A percentile compares a stretch with the other conserved stretches of the same genome.
These are phyloP conservation scores for Psilocybe cyanescens DNA, from an alignment of 768 basidiomycete genomes.

Conservation along the genomic window DNA sequence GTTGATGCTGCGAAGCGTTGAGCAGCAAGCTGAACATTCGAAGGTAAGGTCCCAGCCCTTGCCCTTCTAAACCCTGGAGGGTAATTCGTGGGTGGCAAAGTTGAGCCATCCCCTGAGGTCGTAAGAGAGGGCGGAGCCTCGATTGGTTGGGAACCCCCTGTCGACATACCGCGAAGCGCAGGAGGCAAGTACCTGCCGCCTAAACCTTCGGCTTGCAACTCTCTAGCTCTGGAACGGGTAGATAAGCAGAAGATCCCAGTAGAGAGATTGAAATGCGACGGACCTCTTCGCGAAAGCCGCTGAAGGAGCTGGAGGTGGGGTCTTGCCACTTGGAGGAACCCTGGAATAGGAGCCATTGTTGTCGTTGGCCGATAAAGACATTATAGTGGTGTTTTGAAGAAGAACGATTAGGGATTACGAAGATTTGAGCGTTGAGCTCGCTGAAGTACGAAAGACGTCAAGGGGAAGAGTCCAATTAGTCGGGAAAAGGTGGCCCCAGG, in stretches of 20 bases:
- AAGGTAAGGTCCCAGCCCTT: constrained; percentile 97
- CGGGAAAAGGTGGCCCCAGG: constrained; percentile 34
- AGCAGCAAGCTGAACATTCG: constrained; percentile 88
- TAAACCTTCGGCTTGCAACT: constrained; percentile 79
- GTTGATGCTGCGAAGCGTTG: constrained; percentile 77
- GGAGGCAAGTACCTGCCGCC: constrained; percentile 77
- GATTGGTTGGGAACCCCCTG: constrained; percentile 75
- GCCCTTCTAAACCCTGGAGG: constrained; percentile 91
- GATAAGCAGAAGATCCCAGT: constrained; percentile 10
- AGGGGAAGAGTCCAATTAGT: constrained; percentile 33
- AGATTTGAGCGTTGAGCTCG: constrained; percentile 28
- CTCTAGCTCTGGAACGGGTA: constrained; percentile 67
- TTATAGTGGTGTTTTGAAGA: constrained; percentile 68
- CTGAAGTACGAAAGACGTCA: constrained; percentile 32
- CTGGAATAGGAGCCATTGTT: constrained; percentile 82
- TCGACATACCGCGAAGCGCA: constrained; percentile 72
- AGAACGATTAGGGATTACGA: constrained; percentile 85
- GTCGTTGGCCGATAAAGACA: constrained; percentile 90
- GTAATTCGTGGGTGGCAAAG: constrained; percentile 73
- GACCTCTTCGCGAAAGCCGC: constrained; percentile 85
- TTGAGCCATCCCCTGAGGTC: constrained; percentile 59
- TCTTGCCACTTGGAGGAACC: constrained; percentile 81
- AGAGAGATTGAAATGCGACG: constrained; percentile 17
- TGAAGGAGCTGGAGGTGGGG: constrained; percentile 88
- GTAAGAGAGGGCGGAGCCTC: constrained; percentile 62